Evolutionary conservation across 345 rosid species (phyloP).

Genomic region (Populus deltoides): DNA sequence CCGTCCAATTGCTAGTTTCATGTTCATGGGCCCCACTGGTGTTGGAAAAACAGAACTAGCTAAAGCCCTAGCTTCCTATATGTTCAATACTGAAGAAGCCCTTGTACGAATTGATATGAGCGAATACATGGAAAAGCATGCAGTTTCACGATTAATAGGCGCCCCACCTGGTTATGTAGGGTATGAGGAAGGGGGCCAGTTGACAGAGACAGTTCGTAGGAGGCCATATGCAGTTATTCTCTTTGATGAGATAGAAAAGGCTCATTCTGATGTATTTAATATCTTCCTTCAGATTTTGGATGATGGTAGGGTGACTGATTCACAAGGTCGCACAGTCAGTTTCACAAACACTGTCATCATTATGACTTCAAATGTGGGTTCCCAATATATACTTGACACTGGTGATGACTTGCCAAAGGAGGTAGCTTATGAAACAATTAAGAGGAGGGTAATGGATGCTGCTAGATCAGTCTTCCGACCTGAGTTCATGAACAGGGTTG

Average conservation of each 20-base stretch:
- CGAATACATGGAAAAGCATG: slow-evolving; percentile 99
- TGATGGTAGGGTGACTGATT: slow-evolving; percentile 96
- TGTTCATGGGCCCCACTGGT: slow-evolving; percentile 99
- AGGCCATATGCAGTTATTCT: slow-evolving; percentile 96
- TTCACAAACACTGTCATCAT: slow-evolving; percentile 89
- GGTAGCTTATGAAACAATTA: slow-evolving; percentile 69
- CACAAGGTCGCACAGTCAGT: slow-evolving; percentile 93
- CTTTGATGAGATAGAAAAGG: slow-evolving; percentile 98
- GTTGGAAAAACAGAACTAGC: slow-evolving; percentile 98
- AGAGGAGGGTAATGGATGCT: slow-evolving; percentile 84
- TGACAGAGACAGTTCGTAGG: slow-evolving; percentile 87
- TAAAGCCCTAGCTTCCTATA: slow-evolving; percentile 83
- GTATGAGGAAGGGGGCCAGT: slow-evolving; percentile 96
- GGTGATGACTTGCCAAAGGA: slow-evolving; percentile 61
- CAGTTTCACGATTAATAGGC: slow-evolving; percentile 92
- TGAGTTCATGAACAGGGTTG: slow-evolving; percentile 96
- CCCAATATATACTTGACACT: slow-evolving; percentile 70
- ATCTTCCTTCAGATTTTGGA: slow-evolving; percentile 96
- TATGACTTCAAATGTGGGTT: slow-evolving; percentile 96
- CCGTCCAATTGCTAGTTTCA: slow-evolving; percentile 96
- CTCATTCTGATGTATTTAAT: slow-evolving; percentile 87
- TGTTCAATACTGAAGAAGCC: slow-evolving; percentile 97
- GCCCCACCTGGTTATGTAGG: slow-evolving; percentile 99
- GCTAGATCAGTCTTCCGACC: slow-evolving; percentile 97
- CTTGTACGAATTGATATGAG: slow-evolving; percentile 96